Conservation (phyloP, 2,329 filamentous ascomycete species). For the Microdochium bolleyi region DNA sequence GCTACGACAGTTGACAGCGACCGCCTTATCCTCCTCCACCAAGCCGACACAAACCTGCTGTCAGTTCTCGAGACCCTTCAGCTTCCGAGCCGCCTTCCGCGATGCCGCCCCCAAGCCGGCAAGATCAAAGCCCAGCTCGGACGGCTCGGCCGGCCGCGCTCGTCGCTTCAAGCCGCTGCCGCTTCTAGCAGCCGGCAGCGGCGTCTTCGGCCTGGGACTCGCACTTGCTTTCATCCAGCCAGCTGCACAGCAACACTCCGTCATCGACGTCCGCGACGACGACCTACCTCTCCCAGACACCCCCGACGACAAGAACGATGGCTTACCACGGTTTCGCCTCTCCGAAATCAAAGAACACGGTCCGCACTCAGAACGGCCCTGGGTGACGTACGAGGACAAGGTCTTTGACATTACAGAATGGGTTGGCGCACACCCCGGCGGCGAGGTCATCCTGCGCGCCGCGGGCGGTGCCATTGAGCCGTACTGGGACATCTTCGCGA, state of each 20-base stretch:
- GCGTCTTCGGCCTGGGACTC: conserved; percentile 16
- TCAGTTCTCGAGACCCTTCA: conserved; percentile 5
- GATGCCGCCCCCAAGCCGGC: conserved; percentile 3
- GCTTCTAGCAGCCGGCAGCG: conserved; percentile 16
- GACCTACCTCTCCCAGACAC: conserved; percentile 3
- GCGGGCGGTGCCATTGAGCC: conserved; percentile 57
- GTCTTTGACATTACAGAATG: conserved; percentile 68
- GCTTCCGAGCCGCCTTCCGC: conserved; percentile 7
- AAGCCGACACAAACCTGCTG: conserved; percentile 3
- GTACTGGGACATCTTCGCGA: conserved; percentile 64
- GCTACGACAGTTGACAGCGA: not conserved
- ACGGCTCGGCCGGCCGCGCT: not conserved
- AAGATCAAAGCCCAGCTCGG: not conserved
- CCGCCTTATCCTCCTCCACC: not conserved
- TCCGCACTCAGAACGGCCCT: conserved; percentile 44
- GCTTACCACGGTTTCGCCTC: conserved; percentile 39
- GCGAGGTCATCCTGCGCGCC: conserved; percentile 59
- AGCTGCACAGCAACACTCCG: conserved; percentile 8
- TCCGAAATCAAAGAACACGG: conserved; percentile 44
- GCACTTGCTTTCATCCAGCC: conserved; percentile 12
- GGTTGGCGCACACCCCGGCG: conserved; percentile 57
- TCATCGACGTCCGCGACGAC: conserved; percentile 4
- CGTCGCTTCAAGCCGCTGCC: conserved; percentile 11
- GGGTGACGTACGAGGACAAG: conserved; percentile 56
- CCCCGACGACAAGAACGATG: conserved; percentile 22